Percentiles rank a stretch among this genome's conserved stretches.
These are phyloP conservation scores for Claviceps africana DNA, from an alignment of 2,329 filamentous ascomycete genomes.

Conservation along the genomic window DNA sequence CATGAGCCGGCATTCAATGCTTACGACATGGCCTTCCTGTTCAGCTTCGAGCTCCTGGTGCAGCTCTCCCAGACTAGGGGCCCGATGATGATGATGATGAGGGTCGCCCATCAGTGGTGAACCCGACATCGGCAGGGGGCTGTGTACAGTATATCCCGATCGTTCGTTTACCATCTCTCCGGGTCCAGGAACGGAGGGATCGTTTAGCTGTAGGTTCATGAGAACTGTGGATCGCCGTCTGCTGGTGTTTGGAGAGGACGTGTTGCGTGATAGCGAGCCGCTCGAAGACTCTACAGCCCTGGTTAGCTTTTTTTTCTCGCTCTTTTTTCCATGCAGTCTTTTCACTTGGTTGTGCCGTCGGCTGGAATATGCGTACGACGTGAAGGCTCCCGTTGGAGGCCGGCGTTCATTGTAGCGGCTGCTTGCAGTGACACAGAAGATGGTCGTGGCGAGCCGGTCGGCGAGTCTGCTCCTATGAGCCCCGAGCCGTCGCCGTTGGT, in stretches of 20 bases:
- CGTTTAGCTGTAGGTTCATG: conserved; percentile 61
- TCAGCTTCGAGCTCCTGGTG: conserved; percentile 69
- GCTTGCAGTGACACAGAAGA: conserved; percentile 60
- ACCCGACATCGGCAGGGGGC: conserved; percentile 31
- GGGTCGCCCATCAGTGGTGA: conserved; percentile 38
- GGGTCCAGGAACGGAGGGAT: conserved; percentile 51
- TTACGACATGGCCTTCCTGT: conserved; percentile 62
- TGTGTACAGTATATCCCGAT: conserved; percentile 17
- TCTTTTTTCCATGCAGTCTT: neutral
- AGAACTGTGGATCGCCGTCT: conserved; percentile 55
- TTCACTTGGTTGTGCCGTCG: neutral
- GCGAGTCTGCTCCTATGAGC: conserved; percentile 28
- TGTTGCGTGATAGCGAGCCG: conserved; percentile 32
- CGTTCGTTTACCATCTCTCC: conserved; percentile 50
- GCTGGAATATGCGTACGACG: conserved; percentile 28
- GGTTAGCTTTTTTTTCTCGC: conserved; percentile 1
- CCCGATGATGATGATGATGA: conserved; percentile 52
- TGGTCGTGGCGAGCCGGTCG: conserved; percentile 48
- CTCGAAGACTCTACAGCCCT: conserved; percentile 32
- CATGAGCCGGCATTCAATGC: conserved; percentile 14
- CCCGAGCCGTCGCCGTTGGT: conserved; percentile 14
- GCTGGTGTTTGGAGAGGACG: conserved; percentile 31
- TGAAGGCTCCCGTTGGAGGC: conserved; percentile 52
- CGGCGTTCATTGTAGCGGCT: conserved; percentile 63
- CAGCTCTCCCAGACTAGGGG: conserved; percentile 61